Conservation (phyloP, 768 basidiomycete species). For the Suillus spraguei region DNA sequence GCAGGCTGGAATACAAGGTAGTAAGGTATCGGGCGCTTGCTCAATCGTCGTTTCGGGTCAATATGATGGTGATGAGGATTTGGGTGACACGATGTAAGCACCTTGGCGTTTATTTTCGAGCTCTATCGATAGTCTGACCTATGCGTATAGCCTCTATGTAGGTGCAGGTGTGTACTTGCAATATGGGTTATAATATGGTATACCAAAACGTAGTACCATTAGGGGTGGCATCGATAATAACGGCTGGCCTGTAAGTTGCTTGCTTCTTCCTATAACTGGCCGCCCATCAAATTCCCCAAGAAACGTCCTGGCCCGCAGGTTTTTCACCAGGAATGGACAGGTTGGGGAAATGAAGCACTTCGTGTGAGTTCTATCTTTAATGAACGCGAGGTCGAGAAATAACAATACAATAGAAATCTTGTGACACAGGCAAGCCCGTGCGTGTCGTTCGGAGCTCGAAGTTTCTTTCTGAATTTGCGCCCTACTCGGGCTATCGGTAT, state of each 20-base stretch:
- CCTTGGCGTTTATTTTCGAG: not conserved
- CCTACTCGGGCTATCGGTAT: slow-evolving; percentile 28
- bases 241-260: slow-evolving; percentile 11
- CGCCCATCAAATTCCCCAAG: slow-evolving; percentile 15
- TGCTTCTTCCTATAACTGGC: not conserved
- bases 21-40: slow-evolving; percentile 8
- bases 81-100: slow-evolving; percentile 28
- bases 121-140: slow-evolving; percentile 7
- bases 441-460: slow-evolving; percentile 29
- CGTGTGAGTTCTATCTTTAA: slow-evolving; percentile 13
- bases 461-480: slow-evolving; percentile 26
- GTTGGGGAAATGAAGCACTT: slow-evolving; percentile 18
- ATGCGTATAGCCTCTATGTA: slow-evolving; percentile 27
- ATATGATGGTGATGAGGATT: slow-evolving; percentile 28
- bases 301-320: slow-evolving; percentile 21
- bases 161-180: slow-evolving; percentile 15
- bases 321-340: slow-evolving; percentile 25
- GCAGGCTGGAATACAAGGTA: slow-evolving; percentile 26
- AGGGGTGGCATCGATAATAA: slow-evolving; percentile 19
- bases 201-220: not conserved
- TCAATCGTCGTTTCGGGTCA: slow-evolving; percentile 24
- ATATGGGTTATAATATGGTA: not conserved
- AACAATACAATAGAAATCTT: slow-evolving; percentile 21
- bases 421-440: slow-evolving; percentile 20
- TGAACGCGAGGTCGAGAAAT: not conserved